These are phyloP conservation scores for Lepidium campestre DNA, from an alignment of 441 rosid species.

Conservation along the genomic window DNA sequence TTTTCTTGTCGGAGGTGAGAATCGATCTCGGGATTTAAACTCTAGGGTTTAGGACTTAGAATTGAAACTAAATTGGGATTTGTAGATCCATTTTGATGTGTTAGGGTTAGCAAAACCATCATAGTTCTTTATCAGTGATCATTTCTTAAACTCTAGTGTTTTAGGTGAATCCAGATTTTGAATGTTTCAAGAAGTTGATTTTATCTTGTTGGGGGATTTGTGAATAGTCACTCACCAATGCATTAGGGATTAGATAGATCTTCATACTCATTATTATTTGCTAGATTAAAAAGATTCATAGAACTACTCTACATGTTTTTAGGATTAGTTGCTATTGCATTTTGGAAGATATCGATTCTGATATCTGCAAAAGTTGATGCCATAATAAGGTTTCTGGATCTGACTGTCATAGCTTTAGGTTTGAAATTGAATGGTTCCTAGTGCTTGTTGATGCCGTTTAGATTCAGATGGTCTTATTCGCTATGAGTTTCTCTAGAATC, in stretches of 20 bases:
- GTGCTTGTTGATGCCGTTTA: neutral
- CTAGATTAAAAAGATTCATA: neutral
- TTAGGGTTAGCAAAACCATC: neutral
- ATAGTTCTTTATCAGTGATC: neutral
- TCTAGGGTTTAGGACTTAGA: neutral
- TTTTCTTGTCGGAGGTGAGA: conserved; percentile 70
- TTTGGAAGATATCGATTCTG: neutral
- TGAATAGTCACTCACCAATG: neutral
- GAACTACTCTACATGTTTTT: neutral
- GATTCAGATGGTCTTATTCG: neutral
- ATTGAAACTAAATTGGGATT: neutral
- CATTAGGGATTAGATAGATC: neutral
- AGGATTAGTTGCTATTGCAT: neutral
- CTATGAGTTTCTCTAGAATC: neutral
- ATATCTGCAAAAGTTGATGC: neutral
- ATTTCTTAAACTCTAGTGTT: neutral
- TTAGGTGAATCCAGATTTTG: neutral
- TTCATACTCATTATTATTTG: neutral
- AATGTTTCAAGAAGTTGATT: neutral
- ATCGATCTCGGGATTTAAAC: neutral
- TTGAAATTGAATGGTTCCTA: neutral
- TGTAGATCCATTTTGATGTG: neutral
- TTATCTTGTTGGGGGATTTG: neutral
- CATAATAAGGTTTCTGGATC: neutral
- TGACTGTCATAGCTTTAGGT: neutral